Conservation (phyloP, 805 yeast genomes). For the Saccharomycopsis vini region DNA sequence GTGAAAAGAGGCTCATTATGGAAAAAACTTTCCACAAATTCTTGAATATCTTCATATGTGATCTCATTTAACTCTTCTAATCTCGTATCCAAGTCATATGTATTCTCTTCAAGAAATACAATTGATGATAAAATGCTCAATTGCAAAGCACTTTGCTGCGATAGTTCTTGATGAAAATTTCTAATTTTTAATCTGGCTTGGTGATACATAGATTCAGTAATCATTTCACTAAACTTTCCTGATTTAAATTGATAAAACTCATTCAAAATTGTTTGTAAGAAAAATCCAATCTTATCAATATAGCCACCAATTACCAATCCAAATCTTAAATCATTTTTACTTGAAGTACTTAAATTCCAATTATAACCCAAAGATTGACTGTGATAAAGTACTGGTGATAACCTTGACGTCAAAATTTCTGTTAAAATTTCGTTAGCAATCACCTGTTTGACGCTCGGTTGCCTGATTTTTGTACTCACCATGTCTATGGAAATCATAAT, state of each 20-base stretch:
- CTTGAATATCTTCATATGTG: constrained; percentile 29
- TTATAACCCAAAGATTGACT: constrained; percentile 46
- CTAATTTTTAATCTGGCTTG: constrained; percentile 41
- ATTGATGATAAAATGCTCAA: constrained; percentile 42
- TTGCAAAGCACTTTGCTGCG: constrained; percentile 36
- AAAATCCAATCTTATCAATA: constrained; percentile 27
- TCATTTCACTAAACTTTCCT: constrained; percentile 28
- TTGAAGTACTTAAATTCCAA: constrained; percentile 49
- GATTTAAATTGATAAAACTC: constrained; percentile 24
- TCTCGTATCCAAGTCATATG: constrained; percentile 48
- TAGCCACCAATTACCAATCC: constrained; percentile 48
- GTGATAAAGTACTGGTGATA: constrained; percentile 40
- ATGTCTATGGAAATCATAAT: constrained; percentile 40
- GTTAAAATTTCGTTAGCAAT: constrained; percentile 42
- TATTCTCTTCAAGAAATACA: constrained; percentile 45
- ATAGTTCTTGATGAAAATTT: constrained; percentile 32
- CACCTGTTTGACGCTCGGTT: constrained; percentile 32
- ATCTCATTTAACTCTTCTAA: constrained; percentile 46
- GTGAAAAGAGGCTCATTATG: constrained; percentile 19
- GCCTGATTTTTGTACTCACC: constrained; percentile 21
- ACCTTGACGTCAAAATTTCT: constrained; percentile 34
- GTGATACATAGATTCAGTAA: constrained; percentile 31
- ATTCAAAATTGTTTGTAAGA: constrained; percentile 8
- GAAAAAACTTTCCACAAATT: constrained; percentile 26
- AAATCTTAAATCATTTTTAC: constrained; percentile 46